phyloP scores from a whole-genome alignment of 169 alveolate genomes.

The Plasmodium coatneyi region DNA sequence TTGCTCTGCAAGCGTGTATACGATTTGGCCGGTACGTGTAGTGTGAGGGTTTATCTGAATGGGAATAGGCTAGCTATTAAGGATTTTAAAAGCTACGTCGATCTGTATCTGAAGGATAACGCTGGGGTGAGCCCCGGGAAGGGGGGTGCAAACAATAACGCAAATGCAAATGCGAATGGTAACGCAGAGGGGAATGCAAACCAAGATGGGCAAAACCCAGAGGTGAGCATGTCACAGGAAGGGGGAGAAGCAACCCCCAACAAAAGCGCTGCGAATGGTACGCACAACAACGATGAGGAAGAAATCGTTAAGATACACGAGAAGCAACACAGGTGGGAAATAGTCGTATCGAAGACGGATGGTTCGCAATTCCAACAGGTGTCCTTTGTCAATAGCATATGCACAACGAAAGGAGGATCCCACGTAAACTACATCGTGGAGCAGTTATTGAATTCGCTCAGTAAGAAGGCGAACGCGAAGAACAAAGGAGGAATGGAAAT shows the following conservation, averaged over 20 bases:
- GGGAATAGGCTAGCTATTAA: constrained; percentile 92
- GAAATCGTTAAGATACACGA: constrained; percentile 84
- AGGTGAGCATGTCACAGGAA: constrained; percentile 4
- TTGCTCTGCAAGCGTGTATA: constrained; percentile 97
- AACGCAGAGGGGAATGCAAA: background rate
- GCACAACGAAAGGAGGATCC: constrained; percentile 99
- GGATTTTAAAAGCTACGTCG: constrained; percentile 94
- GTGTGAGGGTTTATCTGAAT: constrained; percentile 94
- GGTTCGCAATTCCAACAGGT: constrained; percentile 96
- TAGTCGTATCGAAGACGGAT: constrained; percentile 88
- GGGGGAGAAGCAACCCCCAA: background rate
- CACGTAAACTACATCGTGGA: constrained; percentile 98
- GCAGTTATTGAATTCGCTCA: constrained; percentile 93
- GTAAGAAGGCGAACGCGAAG: constrained; percentile 93
- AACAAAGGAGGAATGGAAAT: constrained; percentile 95
- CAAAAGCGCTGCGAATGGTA: constrained; percentile 4
- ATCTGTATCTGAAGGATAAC: constrained; percentile 89
- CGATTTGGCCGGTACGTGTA: constrained; percentile 99
- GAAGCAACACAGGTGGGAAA: constrained; percentile 89
- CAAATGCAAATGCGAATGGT: background rate
- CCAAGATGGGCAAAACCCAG: background rate
- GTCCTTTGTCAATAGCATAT: constrained; percentile 98
- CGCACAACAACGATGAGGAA: constrained; percentile 65
- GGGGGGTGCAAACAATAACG: background rate
- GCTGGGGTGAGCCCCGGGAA: constrained; percentile 1